Conservation (phyloP, 1,284 basidiomycete species). For the Ganoderma resinaceum region DNA sequence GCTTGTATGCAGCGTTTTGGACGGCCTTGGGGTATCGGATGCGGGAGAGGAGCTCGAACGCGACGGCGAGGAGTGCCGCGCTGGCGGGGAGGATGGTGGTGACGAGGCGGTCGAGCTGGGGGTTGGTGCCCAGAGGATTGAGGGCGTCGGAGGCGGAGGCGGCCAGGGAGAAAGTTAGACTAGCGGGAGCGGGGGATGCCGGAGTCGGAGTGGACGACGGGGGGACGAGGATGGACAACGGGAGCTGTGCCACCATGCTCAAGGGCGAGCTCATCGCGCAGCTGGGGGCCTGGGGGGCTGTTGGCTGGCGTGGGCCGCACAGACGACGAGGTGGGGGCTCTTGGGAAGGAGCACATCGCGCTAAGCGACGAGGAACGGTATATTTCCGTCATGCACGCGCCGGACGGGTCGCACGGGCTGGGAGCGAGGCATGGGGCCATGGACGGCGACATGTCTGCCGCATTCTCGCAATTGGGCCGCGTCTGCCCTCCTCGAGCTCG, state of each 20-base stretch:
- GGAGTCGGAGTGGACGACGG: not conserved
- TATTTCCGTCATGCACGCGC: slow-evolving; percentile 28
- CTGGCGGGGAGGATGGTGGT: slow-evolving; percentile 43
- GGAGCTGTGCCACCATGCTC: slow-evolving; percentile 24
- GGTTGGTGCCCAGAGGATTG: slow-evolving; percentile 15
- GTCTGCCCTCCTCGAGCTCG: not conserved
- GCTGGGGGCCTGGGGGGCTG: slow-evolving; percentile 12
- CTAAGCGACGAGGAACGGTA: slow-evolving; percentile 28
- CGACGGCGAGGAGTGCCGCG: slow-evolving; percentile 42
- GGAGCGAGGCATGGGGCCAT: slow-evolving; percentile 10
- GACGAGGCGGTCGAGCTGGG: slow-evolving; percentile 32
- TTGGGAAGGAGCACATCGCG: slow-evolving; percentile 28
- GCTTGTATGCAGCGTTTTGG: slow-evolving; percentile 34
- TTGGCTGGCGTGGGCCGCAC: slow-evolving; percentile 15
- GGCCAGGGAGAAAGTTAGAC: slow-evolving; percentile 1
- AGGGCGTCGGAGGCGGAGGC: not conserved
- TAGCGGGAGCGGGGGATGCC: not conserved
- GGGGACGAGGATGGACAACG: slow-evolving; percentile 6
- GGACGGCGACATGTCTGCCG: slow-evolving; percentile 7
- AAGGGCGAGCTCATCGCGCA: slow-evolving; percentile 21
- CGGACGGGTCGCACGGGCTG: slow-evolving; percentile 27
- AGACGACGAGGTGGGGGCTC: slow-evolving; percentile 24
- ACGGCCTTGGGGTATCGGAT: slow-evolving; percentile 41
- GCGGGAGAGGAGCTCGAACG: slow-evolving; percentile 39
- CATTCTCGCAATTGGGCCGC: slow-evolving; percentile 4